phyloP scores from a whole-genome alignment of 306 rosid genomes.

The Elaeagnus macrophylla region DNA sequence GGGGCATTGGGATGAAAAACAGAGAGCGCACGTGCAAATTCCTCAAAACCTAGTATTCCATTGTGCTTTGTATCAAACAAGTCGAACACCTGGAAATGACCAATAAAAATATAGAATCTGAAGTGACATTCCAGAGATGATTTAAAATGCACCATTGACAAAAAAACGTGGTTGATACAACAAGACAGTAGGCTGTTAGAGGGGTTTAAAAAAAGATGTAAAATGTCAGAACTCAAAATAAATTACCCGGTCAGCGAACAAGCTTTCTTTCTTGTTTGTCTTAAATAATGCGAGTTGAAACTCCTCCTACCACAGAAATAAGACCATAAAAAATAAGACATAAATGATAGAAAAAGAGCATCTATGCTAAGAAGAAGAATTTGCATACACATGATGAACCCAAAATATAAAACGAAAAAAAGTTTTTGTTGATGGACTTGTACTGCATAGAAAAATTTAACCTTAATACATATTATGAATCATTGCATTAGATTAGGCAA shows the following conservation, averaged over 20 bases:
- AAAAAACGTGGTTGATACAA: neutral
- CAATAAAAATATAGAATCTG: conserved; percentile 13
- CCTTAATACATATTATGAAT: neutral
- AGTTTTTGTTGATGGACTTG: no score
- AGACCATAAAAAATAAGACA: neutral
- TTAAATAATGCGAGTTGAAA: conserved; percentile 93
- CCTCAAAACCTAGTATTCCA: conserved; percentile 95
- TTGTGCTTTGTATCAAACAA: conserved; percentile 94
- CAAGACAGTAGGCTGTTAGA: conserved; percentile 1
- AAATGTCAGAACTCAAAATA: conserved; percentile 7
- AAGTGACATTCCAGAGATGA: conserved; percentile 12
- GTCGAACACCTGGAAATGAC: conserved; percentile 63
- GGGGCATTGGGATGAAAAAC: conserved; percentile 99
- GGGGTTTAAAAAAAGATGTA: conserved; percentile 9
- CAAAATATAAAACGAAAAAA: no score
- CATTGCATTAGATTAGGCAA: conserved; percentile 1
- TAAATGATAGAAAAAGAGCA: neutral
- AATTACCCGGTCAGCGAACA: conserved; percentile 92
- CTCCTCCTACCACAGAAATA: conserved; percentile 59
- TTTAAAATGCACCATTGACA: conserved; percentile 1
- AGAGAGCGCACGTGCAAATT: conserved; percentile 93
- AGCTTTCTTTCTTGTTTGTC: conserved; percentile 94
- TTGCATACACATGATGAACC: no score
- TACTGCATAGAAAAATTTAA: neutral
- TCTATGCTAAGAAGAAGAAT: neutral